Conservation (phyloP, 2,329 filamentous ascomycete genomes). For the Ascochyta rabiei region DNA sequence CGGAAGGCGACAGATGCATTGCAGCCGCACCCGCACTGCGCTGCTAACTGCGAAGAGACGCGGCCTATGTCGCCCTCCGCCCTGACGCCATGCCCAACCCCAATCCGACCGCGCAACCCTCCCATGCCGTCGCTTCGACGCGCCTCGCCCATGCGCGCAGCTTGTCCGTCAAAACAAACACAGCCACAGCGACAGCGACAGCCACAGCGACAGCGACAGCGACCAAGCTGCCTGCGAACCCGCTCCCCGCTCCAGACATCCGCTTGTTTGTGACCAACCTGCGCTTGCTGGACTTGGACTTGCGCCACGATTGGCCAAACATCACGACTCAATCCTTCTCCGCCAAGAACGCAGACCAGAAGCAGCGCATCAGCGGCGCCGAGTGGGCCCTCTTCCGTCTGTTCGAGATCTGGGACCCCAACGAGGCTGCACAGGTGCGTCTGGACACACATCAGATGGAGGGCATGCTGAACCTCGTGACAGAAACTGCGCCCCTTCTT, state of each 20-base stretch:
- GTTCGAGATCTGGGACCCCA: constrained; percentile 81
- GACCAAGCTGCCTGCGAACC: constrained; percentile 28
- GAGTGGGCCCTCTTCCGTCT: constrained; percentile 94
- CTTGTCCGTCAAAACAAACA: constrained; percentile 42
- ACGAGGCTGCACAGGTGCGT: constrained; percentile 72
- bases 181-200: no score
- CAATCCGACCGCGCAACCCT: constrained; percentile 31
- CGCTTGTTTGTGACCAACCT: constrained; percentile 80
- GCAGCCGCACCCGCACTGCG: neutral
- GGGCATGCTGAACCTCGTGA: neutral
- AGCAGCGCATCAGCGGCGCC: constrained; percentile 78
- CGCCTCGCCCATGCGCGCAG: constrained; percentile 28
- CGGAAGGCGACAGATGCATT: constrained; percentile 2
- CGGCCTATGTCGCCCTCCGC: constrained; percentile 13
- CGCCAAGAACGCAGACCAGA: constrained; percentile 74
- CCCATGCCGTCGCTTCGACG: constrained; percentile 27
- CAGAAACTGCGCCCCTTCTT: constrained; percentile 91
- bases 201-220: no score
- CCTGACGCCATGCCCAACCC: constrained; percentile 36
- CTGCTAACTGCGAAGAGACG: neutral
- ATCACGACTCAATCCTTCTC: constrained; percentile 75
- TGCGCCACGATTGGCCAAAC: constrained; percentile 77
- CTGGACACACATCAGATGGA: neutral
- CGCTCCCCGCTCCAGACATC: constrained; percentile 35
- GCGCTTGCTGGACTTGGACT: constrained; percentile 79